Conservation (phyloP, 2,329 filamentous ascomycete genomes). For the Conoideocrella luteorostrata region DNA sequence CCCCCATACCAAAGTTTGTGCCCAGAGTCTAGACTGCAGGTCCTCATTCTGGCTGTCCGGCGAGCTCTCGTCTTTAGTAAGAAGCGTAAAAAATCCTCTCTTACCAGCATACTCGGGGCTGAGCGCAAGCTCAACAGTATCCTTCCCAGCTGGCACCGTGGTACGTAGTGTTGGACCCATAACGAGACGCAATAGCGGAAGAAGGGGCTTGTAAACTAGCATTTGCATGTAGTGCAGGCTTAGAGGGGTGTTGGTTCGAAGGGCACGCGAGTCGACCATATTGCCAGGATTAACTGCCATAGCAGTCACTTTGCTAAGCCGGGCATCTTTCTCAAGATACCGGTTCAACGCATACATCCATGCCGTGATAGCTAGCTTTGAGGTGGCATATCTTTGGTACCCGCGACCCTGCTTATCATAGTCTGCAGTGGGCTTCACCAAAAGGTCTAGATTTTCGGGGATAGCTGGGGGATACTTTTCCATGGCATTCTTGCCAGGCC, state of each 20-base stretch:
- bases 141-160: conserved; percentile 1
- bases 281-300: conserved; percentile 8
- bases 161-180: conserved; percentile 5
- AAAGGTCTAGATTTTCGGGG: neutral
- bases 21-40: conserved; percentile 3
- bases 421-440: neutral
- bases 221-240: neutral
- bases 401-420: conserved; percentile 2
- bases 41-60: conserved; percentile 5
- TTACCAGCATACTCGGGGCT: conserved; percentile 2
- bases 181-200: neutral
- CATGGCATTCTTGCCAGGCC: conserved; percentile 2
- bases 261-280: conserved; percentile 6
- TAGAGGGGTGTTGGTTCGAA: conserved; percentile 6
- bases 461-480: neutral
- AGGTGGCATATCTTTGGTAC: conserved; percentile 3
- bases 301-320: conserved; percentile 2
- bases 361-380: conserved; percentile 4
- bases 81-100: conserved; percentile 4
- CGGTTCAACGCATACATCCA: conserved; percentile 8
- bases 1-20: neutral
- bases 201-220: neutral
- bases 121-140: conserved; percentile 6
- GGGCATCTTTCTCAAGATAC: neutral
- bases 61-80: conserved; percentile 2